These are phyloP conservation scores for Eucalyptus melliodora DNA, from an alignment of 345 rosid species.

Conservation along the genomic window DNA sequence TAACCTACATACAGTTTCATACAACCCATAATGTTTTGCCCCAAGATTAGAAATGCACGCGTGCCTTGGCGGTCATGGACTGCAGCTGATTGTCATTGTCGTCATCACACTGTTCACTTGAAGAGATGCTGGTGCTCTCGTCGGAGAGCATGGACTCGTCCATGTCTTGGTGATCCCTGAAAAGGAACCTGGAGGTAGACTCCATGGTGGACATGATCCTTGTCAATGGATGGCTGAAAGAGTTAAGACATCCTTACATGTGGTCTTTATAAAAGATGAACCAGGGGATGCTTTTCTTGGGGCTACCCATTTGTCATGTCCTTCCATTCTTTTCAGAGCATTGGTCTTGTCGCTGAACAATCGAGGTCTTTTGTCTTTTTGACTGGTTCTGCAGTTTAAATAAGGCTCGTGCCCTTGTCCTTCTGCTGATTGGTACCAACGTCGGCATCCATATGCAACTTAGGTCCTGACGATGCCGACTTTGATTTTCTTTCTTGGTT, in stretches of 20 bases:
- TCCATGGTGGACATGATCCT: slow-evolving; percentile 10
- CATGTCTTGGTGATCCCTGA: slow-evolving; percentile 27
- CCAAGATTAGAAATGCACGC: background rate
- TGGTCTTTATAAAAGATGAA: background rate
- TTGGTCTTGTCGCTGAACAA: background rate
- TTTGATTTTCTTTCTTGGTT: background rate
- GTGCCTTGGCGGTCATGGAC: slow-evolving; percentile 50
- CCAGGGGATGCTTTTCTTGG: background rate
- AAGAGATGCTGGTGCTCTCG: slow-evolving; percentile 15
- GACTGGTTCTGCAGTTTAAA: background rate
- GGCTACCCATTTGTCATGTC: background rate
- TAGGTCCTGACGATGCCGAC: background rate
- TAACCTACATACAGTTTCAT: background rate
- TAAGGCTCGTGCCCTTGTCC: background rate
- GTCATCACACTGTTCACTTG: background rate
- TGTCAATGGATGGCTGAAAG: background rate
- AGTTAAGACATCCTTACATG: background rate
- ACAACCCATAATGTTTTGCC: background rate
- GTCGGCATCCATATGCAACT: background rate
- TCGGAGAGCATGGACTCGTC: slow-evolving; percentile 10
- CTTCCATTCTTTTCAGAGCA: background rate
- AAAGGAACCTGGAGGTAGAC: slow-evolving; percentile 26
- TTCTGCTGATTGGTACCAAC: background rate
- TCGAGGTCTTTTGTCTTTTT: background rate
- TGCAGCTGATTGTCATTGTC: slow-evolving; percentile 18